Conservation (phyloP, 2,329 filamentous ascomycete genomes). For the Talaromyces islandicus region DNA sequence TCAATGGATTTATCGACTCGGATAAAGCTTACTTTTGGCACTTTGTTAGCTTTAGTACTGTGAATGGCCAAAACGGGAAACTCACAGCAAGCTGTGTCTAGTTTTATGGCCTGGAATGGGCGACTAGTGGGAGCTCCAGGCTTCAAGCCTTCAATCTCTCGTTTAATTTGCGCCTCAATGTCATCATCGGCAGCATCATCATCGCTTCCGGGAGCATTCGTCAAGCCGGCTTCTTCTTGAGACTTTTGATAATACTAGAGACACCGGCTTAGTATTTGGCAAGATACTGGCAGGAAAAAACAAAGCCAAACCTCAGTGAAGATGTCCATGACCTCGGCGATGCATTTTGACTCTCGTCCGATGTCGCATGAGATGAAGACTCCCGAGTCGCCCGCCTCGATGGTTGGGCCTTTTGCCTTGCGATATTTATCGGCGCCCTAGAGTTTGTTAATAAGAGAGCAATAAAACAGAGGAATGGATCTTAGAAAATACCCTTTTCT, state of each 20-base stretch:
- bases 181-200: slow-evolving; percentile 37
- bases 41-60: not conserved
- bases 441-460: not conserved
- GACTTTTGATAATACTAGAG: slow-evolving; percentile 4
- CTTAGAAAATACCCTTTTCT: not conserved
- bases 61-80: not conserved
- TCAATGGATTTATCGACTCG: slow-evolving; percentile 52
- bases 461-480: not conserved
- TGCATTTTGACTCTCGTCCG: slow-evolving; percentile 55
- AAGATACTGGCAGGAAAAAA: not conserved
- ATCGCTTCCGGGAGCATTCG: not conserved
- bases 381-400: slow-evolving; percentile 51
- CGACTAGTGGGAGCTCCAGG: slow-evolving; percentile 40
- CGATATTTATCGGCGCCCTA: slow-evolving; percentile 26
- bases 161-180: slow-evolving; percentile 56
- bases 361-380: slow-evolving; percentile 60
- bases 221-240: not conserved
- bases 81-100: slow-evolving; percentile 47
- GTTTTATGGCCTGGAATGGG: slow-evolving; percentile 47
- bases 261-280: not conserved
- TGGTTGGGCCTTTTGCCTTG: slow-evolving; percentile 20
- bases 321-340: slow-evolving; percentile 52
- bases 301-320: slow-evolving; percentile 46
- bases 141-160: slow-evolving; percentile 51
- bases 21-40: slow-evolving; percentile 50